These are phyloP conservation scores for Rhynchosporium secalis DNA, from an alignment of 2,329 filamentous ascomycete genomes.

Conservation along the genomic window DNA sequence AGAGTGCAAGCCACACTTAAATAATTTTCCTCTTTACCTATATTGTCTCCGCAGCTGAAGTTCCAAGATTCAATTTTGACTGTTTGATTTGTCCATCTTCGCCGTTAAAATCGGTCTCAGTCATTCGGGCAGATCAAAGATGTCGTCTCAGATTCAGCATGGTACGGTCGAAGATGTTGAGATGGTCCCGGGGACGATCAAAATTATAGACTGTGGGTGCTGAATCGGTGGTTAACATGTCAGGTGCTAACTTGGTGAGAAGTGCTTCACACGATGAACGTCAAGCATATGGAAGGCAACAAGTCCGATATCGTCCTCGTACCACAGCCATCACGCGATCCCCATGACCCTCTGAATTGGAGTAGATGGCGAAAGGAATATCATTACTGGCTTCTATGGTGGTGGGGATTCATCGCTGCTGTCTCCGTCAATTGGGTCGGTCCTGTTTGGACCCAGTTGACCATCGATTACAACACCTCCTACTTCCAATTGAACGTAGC, in stretches of 20 bases:
- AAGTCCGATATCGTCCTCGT: constrained; percentile 20
- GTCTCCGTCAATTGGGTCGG: constrained; percentile 26
- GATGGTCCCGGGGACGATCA: constrained; percentile 25
- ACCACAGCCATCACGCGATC: constrained; percentile 23
- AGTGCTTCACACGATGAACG: constrained; percentile 2
- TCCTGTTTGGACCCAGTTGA: constrained; percentile 19
- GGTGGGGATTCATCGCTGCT: constrained; percentile 20
- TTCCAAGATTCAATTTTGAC: not conserved
- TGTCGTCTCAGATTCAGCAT: constrained; percentile 7
- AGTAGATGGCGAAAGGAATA: constrained; percentile 20
- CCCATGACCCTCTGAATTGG: constrained; percentile 25
- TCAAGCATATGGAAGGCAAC: not conserved
- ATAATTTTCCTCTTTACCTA: no score
- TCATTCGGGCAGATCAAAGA: not conserved
- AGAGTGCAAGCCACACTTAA: no score
- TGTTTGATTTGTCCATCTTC: not conserved
- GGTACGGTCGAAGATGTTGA: constrained; percentile 18
- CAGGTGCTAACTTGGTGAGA: not conserved
- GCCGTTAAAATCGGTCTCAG: not conserved
- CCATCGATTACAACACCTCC: constrained; percentile 19
- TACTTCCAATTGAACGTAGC: constrained; percentile 22
- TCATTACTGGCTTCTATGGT: constrained; percentile 22
- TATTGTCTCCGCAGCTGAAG: not conserved
- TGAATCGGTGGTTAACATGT: not conserved
- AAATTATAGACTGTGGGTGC: constrained; percentile 22